phyloP scores from a whole-genome alignment of 176 grass and related monocot species.

The barley (Hordeum vulgare) region MorexV3_pseudomolecules_assembly NC_058518.1:31881701-31882200 shows the following conservation, averaged over 20 bases:
- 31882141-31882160: not conserved
- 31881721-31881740: not conserved
- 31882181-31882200: not conserved
- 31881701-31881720: not conserved
- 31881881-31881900: too few relatives aligned
- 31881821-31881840: too few relatives aligned
- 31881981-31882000: too few relatives aligned
- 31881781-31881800: too few relatives aligned
- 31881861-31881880: too few relatives aligned
- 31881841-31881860: too few relatives aligned
- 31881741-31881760: not conserved
- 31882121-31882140: not conserved
- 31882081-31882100: not conserved
- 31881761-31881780: too few relatives aligned
- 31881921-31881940: not conserved
- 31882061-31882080: not conserved
- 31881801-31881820: too few relatives aligned
- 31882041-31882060: not conserved
- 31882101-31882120: not conserved
- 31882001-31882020: too few relatives aligned
- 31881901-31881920: not conserved
- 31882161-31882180: not conserved
- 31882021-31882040: not conserved
- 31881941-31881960: not conserved
- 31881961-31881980: not conserved